phyloP scores from a whole-genome alignment of 768 basidiomycete genomes.

The Mycena olivaceomarginata region DNA sequence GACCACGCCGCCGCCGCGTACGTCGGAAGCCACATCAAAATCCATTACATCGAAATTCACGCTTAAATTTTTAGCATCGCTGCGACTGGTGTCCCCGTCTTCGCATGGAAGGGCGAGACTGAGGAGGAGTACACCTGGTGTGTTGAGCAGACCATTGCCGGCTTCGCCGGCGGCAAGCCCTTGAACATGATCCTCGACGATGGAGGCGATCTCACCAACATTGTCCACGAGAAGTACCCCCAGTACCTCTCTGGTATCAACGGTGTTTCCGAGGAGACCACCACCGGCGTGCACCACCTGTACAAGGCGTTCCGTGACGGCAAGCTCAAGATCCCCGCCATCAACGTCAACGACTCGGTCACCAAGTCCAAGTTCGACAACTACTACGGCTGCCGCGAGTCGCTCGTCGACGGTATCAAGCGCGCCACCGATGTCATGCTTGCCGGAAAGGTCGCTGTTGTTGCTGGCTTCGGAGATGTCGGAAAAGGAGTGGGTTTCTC shows the following conservation, averaged over 20 bases:
- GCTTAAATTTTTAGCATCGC: slow-evolving; percentile 79
- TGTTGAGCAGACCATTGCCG: slow-evolving; percentile 94
- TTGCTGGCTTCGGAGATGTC: slow-evolving; percentile 99
- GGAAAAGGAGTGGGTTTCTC: slow-evolving; percentile 93
- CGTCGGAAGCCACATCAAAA: slow-evolving; percentile 52
- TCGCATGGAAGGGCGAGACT: slow-evolving; percentile 99
- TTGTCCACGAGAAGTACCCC: slow-evolving; percentile 98
- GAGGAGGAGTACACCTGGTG: slow-evolving; percentile 99
- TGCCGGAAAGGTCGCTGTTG: slow-evolving; percentile 99
- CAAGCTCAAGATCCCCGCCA: slow-evolving; percentile 96
- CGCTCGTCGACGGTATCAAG: slow-evolving; percentile 99
- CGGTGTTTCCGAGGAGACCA: slow-evolving; percentile 99
- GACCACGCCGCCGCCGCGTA: slow-evolving; percentile 99
- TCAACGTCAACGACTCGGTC: slow-evolving; percentile 99
- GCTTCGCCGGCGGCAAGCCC: slow-evolving; percentile 89
- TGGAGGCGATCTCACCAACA: slow-evolving; percentile 95
- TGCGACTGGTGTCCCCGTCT: slow-evolving; percentile 98
- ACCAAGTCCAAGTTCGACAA: slow-evolving; percentile 99
- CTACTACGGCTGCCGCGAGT: slow-evolving; percentile 99
- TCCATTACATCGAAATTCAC: slow-evolving; percentile 11
- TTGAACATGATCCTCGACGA: slow-evolving; percentile 99
- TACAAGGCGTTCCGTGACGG: slow-evolving; percentile 99
- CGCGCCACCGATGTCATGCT: slow-evolving; percentile 99
- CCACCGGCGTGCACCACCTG: slow-evolving; percentile 99
- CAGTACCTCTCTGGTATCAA: slow-evolving; percentile 90